These are phyloP conservation scores for Coffea canephora DNA, from an alignment of 257 asterid species.

Conservation along the genomic window DNA sequence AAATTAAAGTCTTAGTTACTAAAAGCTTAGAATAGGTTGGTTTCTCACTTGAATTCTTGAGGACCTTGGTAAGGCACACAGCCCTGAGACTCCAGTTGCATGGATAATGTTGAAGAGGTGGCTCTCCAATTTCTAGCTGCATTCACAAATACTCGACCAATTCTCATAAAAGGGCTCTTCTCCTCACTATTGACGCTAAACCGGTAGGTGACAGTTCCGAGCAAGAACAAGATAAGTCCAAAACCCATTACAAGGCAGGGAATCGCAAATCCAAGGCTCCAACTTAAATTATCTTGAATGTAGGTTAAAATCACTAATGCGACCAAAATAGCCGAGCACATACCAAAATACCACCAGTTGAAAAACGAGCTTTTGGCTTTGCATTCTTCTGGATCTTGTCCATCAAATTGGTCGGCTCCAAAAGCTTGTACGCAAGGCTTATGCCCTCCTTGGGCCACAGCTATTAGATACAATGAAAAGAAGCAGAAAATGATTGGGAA, in stretches of 20 bases:
- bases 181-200: slow-evolving; percentile 17
- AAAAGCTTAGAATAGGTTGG: not conserved
- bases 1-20: too few species aligned
- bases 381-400: too few species aligned
- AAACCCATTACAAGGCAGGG: slow-evolving; percentile 36
- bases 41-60: slow-evolving; percentile 35
- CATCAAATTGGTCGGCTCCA: too few species aligned
- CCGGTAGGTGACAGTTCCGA: slow-evolving; percentile 38
- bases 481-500: slow-evolving; percentile 34
- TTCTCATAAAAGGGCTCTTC: slow-evolving; percentile 22
- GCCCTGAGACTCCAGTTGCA: slow-evolving; percentile 22
- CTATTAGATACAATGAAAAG: slow-evolving; percentile 37
- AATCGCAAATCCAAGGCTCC: slow-evolving; percentile 47
- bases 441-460: not conserved
- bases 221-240: slow-evolving; percentile 31
- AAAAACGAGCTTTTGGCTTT: too few species aligned
- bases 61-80: slow-evolving; percentile 25
- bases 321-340: slow-evolving; percentile 21
- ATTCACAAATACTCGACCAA: slow-evolving; percentile 23
- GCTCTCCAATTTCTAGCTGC: slow-evolving; percentile 27
- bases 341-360: slow-evolving; percentile 40
- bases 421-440: too few species aligned
- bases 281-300: slow-evolving; percentile 39
- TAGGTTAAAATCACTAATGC: slow-evolving; percentile 25
- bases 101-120: slow-evolving; percentile 17